A percentile compares a stretch with the other conserved stretches of the same genome.
These are phyloP conservation scores for Ramaria sp. DNA, from an alignment of 768 basidiomycete species.

Conservation along the genomic window DNA sequence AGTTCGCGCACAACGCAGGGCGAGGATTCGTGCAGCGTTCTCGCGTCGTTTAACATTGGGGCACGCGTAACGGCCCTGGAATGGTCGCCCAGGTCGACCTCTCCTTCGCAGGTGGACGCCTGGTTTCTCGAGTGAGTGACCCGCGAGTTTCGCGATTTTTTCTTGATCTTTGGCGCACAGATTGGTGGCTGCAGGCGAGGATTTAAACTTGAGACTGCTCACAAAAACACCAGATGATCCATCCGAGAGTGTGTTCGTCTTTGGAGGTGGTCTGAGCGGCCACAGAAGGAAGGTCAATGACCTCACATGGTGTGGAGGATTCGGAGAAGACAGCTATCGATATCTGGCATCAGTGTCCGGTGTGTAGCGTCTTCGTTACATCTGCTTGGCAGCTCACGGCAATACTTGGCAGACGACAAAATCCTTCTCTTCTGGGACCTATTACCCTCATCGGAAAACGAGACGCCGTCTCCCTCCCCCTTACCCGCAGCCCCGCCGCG, in stretches of 20 bases:
- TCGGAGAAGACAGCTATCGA: conserved; percentile 51
- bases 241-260: conserved; percentile 47
- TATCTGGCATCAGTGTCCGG: conserved; percentile 80
- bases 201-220: conserved; percentile 63
- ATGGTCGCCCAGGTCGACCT: conserved; percentile 63
- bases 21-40: conserved; percentile 28
- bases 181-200: conserved; percentile 53
- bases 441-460: background rate
- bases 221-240: conserved; percentile 38
- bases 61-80: conserved; percentile 62
- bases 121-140: conserved; percentile 64
- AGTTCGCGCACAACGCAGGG: conserved; percentile 24
- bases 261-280: conserved; percentile 73
- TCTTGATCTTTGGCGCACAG: conserved; percentile 25
- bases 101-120: conserved; percentile 49
- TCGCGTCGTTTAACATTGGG: conserved; percentile 71
- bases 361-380: conserved; percentile 18
- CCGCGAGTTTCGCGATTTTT: background rate
- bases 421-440: conserved; percentile 85
- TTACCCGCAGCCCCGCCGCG: conserved; percentile 21
- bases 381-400: background rate
- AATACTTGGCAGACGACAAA: conserved; percentile 48
- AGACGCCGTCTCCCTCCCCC: conserved; percentile 28
- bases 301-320: conserved; percentile 72
- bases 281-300: conserved; percentile 73